Conservation (phyloP, 2,329 filamentous ascomycete genomes). For the Dactylellina drechsleri region DNA sequence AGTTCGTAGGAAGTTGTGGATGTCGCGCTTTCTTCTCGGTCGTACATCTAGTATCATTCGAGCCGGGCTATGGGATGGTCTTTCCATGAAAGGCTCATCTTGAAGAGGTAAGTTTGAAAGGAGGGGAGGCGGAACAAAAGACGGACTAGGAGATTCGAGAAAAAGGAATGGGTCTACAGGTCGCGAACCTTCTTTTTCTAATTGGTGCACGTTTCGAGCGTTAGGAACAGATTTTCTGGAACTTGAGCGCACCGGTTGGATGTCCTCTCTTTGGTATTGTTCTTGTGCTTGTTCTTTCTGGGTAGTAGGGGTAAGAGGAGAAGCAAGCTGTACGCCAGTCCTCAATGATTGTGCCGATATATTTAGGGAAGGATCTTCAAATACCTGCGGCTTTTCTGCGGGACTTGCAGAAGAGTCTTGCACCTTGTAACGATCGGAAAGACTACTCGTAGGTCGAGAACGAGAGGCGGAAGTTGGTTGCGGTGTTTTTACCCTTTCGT, state of each 20-base stretch:
- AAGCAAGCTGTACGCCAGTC: constrained; percentile 55
- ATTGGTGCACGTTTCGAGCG: constrained; percentile 54
- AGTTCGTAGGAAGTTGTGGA: constrained; percentile 49
- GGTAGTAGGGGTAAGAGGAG: constrained; percentile 54
- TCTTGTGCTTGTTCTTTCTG: constrained; percentile 52
- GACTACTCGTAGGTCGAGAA: constrained; percentile 28
- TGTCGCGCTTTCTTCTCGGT: constrained; percentile 51
- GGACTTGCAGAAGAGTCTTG: constrained; percentile 54
- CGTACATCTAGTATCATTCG: constrained; percentile 55
- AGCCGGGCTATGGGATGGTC: constrained; percentile 53
- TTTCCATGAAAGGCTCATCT: constrained; percentile 53
- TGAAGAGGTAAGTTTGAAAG: constrained; percentile 54
- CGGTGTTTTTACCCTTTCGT: constrained; percentile 49
- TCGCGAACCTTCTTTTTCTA: constrained; percentile 55
- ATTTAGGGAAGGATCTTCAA: constrained; percentile 55
- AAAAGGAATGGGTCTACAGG: constrained; percentile 55
- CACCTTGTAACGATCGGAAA: constrained; percentile 45
- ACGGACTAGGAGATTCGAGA: constrained; percentile 55
- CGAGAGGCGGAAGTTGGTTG: constrained; percentile 31
- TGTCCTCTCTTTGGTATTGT: constrained; percentile 52
- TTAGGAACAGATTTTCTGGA: constrained; percentile 55
- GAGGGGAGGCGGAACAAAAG: constrained; percentile 55
- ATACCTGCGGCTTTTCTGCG: constrained; percentile 55
- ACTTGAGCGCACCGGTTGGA: constrained; percentile 52
- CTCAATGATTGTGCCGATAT: constrained; percentile 55